Evolutionary conservation across 2,329 filamentous ascomycete species (phyloP), one percentile per base, ranked within the genome.

Genomic region (Colletotrichum sp.): DNA sequence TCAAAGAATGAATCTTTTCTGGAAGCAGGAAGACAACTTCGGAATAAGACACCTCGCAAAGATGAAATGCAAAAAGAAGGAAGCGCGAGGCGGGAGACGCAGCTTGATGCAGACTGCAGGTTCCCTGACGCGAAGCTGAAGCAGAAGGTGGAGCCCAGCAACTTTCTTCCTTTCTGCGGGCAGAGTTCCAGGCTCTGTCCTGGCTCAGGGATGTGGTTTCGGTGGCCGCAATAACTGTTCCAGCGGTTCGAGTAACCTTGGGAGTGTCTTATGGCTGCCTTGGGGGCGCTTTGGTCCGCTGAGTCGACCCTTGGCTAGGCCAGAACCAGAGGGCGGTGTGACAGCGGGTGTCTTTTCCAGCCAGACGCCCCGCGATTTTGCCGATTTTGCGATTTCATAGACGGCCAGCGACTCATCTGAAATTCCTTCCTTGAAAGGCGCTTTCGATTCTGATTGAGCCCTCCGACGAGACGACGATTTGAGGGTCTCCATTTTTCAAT

Each of bases 201-300:
- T 52, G 44, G 44, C 44, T 52, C n/a, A 52, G 44, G 55, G 24
- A 44, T 18, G 55, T n/a, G 32, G 34, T 60, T 57, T 75, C 72
- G 63, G 72, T 62, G 34, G 57, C 39, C 71, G 70, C 74, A 73
- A 65, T 75, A 75, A 75, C 60, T 71, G 52, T 75, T 75, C 72
- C 52, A 62, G 72, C 72, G 72, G 60, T 10, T 36, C 36, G 32
- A 26, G 7, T 21, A 21, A 39, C 28, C 59, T 34, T 32, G 28
- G 18, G 1, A 12, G 16, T 16, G 15, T 32, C 34, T 62, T 26
- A 30, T 28, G 24, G 39, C 32, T 21, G 26, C 28, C 39, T 52
- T 32, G 26, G 64, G 24, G 36, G 44, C 26, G 10, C 15, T 21
- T 21, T 64, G 30, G 60, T 36, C 39, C 39, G 64, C 63, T 66